Evolutionary conservation across 139 green algal species (phyloP), one percentile per base, ranked within the genome.

Genomic region (Micractinium conductrix): DNA sequence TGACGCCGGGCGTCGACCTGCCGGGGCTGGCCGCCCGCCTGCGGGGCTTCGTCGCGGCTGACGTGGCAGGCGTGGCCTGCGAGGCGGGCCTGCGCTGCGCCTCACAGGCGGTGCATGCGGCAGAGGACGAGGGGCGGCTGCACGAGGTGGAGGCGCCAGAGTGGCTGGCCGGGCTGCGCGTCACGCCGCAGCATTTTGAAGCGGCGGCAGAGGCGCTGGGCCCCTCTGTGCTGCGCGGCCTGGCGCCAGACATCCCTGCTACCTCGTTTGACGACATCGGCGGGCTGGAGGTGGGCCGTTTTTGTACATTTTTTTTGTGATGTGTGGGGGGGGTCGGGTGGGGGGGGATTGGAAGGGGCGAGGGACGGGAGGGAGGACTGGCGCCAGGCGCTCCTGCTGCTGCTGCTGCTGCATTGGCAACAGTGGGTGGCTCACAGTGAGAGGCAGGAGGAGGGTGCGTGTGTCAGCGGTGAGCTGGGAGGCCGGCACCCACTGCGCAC

Each of bases 1-100:
- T 98, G 72, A 92, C 82, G 0, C 22, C 84, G 2, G 92, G 87
- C 50, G 91, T 96, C 26, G 86, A 98, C 74, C 63, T 97, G 42
- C 65, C 19, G 0, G 80, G 42, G 0, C n/a, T 94, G 10, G 91
- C 84, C 4, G 35, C n/a, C 6, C 53, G 65, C 2, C 48, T 89
- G 53, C 78, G 71, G 24, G 88, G 88, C 24, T 86, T 72, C n/a
- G 67, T 88, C 38, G 78, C 75, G 22, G 86, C 85, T 38, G 88
- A 91, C 53, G 48, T 83, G 24, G 86, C 76, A 10, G 88, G 73
- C 0, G 60, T 88, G 21, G 76, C 58, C 30, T 44, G 45, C 8
- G 88, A 90, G 67, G 88, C 88, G 30, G 88, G 85, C 24, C 70
- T 87, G 43, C 38, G 37, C 14, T 87, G 78, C 40, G 84, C 86